Evolutionary conservation across 441 rosid species (phyloP).

Genomic region (Erodium trifolium): DNA sequence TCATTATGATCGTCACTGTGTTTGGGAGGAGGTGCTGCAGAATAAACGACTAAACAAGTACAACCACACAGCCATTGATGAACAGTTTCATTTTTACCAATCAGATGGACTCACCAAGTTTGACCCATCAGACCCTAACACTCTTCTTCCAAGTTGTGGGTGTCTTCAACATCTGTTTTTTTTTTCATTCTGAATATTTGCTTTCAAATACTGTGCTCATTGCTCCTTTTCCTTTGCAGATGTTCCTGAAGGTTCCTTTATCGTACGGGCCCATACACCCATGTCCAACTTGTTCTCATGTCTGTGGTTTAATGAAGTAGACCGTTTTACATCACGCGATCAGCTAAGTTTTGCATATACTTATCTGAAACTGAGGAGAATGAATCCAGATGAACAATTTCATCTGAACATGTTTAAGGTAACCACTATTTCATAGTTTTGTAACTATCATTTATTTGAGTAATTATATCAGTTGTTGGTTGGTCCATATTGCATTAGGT

Average conservation of each 20-base stretch:
- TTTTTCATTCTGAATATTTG: slow-evolving; percentile 10
- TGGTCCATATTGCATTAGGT: slow-evolving; percentile 8
- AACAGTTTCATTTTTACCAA: slow-evolving; percentile 56
- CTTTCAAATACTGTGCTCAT: slow-evolving; percentile 16
- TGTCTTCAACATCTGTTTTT: slow-evolving; percentile 13
- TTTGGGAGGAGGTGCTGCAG: slow-evolving; percentile 86
- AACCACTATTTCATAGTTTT: slow-evolving; percentile 10
- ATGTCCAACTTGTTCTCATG: slow-evolving; percentile 94
- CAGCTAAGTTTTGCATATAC: slow-evolving; percentile 91
- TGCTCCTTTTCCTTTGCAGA: slow-evolving; percentile 36
- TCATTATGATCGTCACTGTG: slow-evolving; percentile 93
- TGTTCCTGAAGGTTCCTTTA: slow-evolving; percentile 95
- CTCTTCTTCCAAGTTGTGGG: slow-evolving; percentile 78
- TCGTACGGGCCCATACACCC: slow-evolving; percentile 76
- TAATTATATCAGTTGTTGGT: neutral
- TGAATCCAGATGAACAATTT: slow-evolving; percentile 62
- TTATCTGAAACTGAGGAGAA: slow-evolving; percentile 68
- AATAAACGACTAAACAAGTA: slow-evolving; percentile 73
- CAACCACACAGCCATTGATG: slow-evolving; percentile 63
- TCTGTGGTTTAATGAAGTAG: slow-evolving; percentile 89
- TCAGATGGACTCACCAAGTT: slow-evolving; percentile 74
- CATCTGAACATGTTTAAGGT: slow-evolving; percentile 86
- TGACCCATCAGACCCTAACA: slow-evolving; percentile 44
- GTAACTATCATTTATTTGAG: neutral
- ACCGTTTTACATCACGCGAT: slow-evolving; percentile 84